phyloP scores from a whole-genome alignment of 2,329 filamentous ascomycete genomes.

The Corynespora cassiicola region DNA sequence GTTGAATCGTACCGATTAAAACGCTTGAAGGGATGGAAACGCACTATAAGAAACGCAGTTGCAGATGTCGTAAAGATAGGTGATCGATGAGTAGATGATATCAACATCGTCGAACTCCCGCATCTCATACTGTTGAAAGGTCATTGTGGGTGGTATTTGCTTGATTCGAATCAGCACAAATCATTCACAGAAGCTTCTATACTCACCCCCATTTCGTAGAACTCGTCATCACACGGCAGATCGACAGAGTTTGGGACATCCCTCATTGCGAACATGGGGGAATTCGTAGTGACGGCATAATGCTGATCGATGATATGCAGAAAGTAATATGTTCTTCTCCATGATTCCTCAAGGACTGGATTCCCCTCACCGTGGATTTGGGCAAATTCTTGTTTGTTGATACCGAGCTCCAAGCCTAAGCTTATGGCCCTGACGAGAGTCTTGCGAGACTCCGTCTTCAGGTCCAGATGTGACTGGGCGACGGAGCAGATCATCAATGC shows the following conservation, averaged over 20 bases:
- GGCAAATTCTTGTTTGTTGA: conserved; percentile 76
- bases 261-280: conserved; percentile 70
- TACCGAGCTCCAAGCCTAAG: conserved; percentile 76
- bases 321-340: conserved; percentile 89
- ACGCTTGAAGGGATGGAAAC: too few species aligned
- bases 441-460: conserved; percentile 70
- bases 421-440: conserved; percentile 71
- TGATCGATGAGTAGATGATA: conserved; percentile 79
- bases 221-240: conserved; percentile 81
- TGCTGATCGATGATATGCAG: conserved; percentile 78
- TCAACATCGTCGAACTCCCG: conserved; percentile 74
- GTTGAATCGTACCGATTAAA: too few species aligned
- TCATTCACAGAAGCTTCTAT: not conserved
- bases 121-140: conserved; percentile 76
- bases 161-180: conserved; percentile 7
- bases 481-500: conserved; percentile 78
- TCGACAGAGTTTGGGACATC: conserved; percentile 70
- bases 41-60: conserved; percentile 70
- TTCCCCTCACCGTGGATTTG: conserved; percentile 67
- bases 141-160: conserved; percentile 45
- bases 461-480: conserved; percentile 78
- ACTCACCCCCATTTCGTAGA: conserved; percentile 57
- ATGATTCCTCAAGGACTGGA: conserved; percentile 77
- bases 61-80: conserved; percentile 79
- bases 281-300: conserved; percentile 77